Base-by-base conservation (phyloP, 2,329 filamentous ascomycete species). In the Polychaeton citri region DNA sequence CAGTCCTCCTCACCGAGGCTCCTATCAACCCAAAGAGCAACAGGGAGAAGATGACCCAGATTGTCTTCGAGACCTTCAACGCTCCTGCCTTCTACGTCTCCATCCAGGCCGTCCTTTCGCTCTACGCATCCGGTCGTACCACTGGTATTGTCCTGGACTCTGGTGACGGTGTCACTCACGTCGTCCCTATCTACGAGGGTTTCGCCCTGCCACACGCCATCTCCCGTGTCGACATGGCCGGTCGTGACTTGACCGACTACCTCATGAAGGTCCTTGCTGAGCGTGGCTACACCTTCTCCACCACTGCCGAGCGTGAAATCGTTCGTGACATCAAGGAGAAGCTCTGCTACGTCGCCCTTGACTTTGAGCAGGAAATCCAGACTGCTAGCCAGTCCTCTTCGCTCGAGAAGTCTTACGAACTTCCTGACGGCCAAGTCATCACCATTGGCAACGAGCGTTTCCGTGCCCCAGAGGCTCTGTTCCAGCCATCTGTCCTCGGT, bases 21-120 rank as follows among this genome's bases (percentile, higher is more conserved):
- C 90, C 90, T 55, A 96, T 98, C 81, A 98, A 98, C 81, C 90
- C 90, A 68, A 96, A 96, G 79, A 93, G 84, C 74, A 98, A 98
- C 79, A 84, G 90, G 80, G 90, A 98, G 79, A 98, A 98, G 86
- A 98, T 98, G 90, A 96, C 90, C 56, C 90, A 98, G 75, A 98
- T 98, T 53, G 87, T 98, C 66, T 98, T 98, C 75, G 90, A 98
- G 80, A 98, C 90, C 58, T 98, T 98, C 81, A 96, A 98, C 75
- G 88, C 90, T 59, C 90, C 90, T 55, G 90, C 90, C 57, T 96
- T 98, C 80, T 98, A 98, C 78, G 90, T 98, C 74, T 96, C 90
- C 61, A 98, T 98, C 69, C 88, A 96, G 79, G 90, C 90, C 64
- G 90, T 98, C 51, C 78, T 98, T 58, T 98, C 90, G 49, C 82